Conservation (phyloP, 805 yeast genomes). For the Nakazawaea laoshanensis region DNA sequence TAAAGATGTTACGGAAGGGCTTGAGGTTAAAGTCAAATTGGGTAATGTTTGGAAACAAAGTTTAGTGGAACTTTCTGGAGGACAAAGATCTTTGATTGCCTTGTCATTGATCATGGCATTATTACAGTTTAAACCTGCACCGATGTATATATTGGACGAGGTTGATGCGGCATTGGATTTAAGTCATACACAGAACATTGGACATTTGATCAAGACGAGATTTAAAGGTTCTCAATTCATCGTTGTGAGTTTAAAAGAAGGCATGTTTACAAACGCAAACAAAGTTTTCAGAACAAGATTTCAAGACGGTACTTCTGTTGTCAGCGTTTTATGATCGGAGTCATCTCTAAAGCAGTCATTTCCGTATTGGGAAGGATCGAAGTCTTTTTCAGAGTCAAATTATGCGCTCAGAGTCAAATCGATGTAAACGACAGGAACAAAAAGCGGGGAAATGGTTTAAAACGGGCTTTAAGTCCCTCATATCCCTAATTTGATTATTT, state of each 20-base stretch:
- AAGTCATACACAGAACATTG: constrained; percentile 96
- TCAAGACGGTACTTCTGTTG: constrained; percentile 95
- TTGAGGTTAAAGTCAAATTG: constrained; percentile 81
- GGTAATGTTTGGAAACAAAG: constrained; percentile 94
- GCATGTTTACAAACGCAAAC: constrained; percentile 97
- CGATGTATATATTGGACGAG: constrained; percentile 95
- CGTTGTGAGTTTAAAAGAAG: constrained; percentile 94
- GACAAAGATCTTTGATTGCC: constrained; percentile 93
- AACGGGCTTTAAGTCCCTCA: too few relatives aligned
- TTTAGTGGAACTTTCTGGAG: constrained; percentile 91
- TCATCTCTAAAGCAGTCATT: too few relatives aligned
- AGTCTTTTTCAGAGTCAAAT: too few relatives aligned
- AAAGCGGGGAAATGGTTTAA: too few relatives aligned
- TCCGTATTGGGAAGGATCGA: too few relatives aligned
- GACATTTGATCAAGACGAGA: constrained; percentile 89
- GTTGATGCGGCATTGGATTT: constrained; percentile 98
- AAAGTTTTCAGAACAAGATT: constrained; percentile 88
- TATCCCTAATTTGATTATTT: too few relatives aligned
- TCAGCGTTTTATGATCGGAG: constrained; percentile 49
- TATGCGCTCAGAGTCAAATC: too few relatives aligned
- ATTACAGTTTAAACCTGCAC: constrained; percentile 94
- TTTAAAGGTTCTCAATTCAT: constrained; percentile 95
- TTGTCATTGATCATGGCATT: constrained; percentile 86
- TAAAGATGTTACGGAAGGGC: constrained; percentile 81
- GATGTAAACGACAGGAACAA: too few relatives aligned